Evolutionary conservation across 179 eudicot genomes (phyloP), one percentile per base, ranked within the genome.

Genomic region (Actinidia chinensis): DNA sequence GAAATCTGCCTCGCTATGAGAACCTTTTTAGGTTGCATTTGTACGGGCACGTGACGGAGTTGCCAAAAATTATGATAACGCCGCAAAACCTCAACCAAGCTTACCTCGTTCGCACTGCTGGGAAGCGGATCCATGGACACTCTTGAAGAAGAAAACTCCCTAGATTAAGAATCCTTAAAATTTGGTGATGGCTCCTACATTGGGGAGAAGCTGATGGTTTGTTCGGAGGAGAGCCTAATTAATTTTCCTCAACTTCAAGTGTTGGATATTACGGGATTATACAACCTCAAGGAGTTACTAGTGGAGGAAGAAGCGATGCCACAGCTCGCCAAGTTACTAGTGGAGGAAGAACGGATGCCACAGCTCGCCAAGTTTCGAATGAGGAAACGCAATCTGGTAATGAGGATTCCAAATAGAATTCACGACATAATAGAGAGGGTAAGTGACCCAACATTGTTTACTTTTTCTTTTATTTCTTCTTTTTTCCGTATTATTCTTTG

Each of bases 161-260:
- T 17, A 56, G 9, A 56, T 23, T 56, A 56, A 56, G 9, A 23
- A 17, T 56, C 61, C 61, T 56, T 5, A n/a, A n/a, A n/a, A 56
- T 4, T 4, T 56, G 17, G 8, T 17, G 1, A 7, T 8, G 0
- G 1, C 0, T 0, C 5, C 1, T 15, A 51, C 13, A 56, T 4
- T 6, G 5, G 22, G 5, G 20, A n/a, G 61, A 56, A 18, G 22
- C 2, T 17, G 61, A 56, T 56, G 61, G 61, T 17, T 17, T 56
- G 61, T 23, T 4, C 61, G 4, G 61, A 23, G n/a, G 61, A 5
- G n/a, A 7, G 0, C 1, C 22, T 6, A 17, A 3, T 7, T 56
- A 56, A 56, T 23, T 56, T 56, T 56, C 61, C 61, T 56, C 61
- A 56, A 56, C 61, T 56, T 17, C 22, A 56, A 56, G 61, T 56